These are phyloP conservation scores for Calonectria fujianensis DNA, from an alignment of 2,329 filamentous ascomycete genomes.

Conservation along the genomic window DNA sequence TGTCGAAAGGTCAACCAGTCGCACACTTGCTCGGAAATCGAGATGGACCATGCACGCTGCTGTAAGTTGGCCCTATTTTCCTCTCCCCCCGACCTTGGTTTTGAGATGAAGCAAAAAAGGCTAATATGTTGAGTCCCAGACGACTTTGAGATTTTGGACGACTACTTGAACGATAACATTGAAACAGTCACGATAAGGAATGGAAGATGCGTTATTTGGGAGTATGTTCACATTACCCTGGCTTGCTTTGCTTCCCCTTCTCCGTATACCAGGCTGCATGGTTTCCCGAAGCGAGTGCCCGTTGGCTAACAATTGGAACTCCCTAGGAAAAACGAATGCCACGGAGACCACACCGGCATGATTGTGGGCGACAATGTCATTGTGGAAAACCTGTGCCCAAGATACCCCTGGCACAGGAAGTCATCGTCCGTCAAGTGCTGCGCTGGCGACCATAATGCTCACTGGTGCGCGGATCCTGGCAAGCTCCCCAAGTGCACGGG, in stretches of 20 bases:
- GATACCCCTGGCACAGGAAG: slow-evolving; percentile 27
- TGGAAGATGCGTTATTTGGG: slow-evolving; percentile 46
- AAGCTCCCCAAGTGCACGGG: slow-evolving; percentile 34
- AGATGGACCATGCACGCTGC: slow-evolving; percentile 39
- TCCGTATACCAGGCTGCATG: background rate
- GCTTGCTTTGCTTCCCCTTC: background rate
- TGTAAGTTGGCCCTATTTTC: slow-evolving; percentile 31
- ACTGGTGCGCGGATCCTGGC: slow-evolving; percentile 40
- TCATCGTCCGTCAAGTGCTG: slow-evolving; percentile 44
- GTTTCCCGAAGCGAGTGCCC: background rate
- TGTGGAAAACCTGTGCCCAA: slow-evolving; percentile 36
- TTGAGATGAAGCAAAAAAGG: background rate
- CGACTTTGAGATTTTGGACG: slow-evolving; percentile 39
- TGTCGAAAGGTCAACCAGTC: slow-evolving; percentile 35
- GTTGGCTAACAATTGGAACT: background rate
- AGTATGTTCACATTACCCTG: slow-evolving; percentile 25
- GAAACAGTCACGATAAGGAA: slow-evolving; percentile 25
- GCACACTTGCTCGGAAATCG: slow-evolving; percentile 13
- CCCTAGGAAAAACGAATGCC: slow-evolving; percentile 37
- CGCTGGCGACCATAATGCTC: slow-evolving; percentile 35
- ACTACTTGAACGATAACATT: slow-evolving; percentile 42
- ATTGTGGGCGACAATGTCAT: slow-evolving; percentile 33
- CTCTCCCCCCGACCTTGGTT: background rate
- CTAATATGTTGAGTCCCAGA: slow-evolving; percentile 29
- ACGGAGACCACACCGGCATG: slow-evolving; percentile 43